A percentile compares a stretch with the other conserved stretches of the same genome.
phyloP scores from a whole-genome alignment of 78 protist species.

The Dictyostelium capitatum region DNA sequence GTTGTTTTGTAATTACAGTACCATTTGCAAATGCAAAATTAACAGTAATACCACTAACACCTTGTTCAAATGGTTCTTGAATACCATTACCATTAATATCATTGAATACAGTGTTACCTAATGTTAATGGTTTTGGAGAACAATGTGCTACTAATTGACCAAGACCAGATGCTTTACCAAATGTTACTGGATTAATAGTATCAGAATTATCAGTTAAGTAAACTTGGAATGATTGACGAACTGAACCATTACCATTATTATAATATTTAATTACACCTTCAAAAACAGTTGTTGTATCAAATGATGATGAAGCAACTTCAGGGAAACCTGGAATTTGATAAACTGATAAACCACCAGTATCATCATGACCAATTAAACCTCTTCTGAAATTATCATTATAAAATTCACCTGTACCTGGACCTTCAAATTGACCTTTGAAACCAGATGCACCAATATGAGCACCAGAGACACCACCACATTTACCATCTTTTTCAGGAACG shows the following conservation, averaged over 20 bases:
- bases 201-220: constrained; percentile 7
- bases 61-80: constrained; percentile 51
- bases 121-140: constrained; percentile 22
- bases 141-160: constrained; percentile 60
- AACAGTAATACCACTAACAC: constrained; percentile 12
- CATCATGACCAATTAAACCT: constrained; percentile 44
- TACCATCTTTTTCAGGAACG: constrained; percentile 54
- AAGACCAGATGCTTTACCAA: constrained; percentile 61
- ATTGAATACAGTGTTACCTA: constrained; percentile 51
- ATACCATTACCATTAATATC: constrained; percentile 55
- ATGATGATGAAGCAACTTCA: constrained; percentile 23
- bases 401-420: constrained; percentile 72
- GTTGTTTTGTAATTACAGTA: background rate
- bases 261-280: constrained; percentile 66
- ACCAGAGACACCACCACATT: constrained; percentile 41
- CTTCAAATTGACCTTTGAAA: constrained; percentile 30
- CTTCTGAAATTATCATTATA: constrained; percentile 53
- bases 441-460: constrained; percentile 57
- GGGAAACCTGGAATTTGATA: constrained; percentile 59
- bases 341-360: constrained; percentile 41
- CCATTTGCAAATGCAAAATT: background rate
- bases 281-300: constrained; percentile 15
- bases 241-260: constrained; percentile 33
- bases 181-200: constrained; percentile 16
- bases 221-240: background rate